Base-by-base conservation (phyloP, 192 early-diverging fungal species). In the Entomortierella parvispora region DNA sequence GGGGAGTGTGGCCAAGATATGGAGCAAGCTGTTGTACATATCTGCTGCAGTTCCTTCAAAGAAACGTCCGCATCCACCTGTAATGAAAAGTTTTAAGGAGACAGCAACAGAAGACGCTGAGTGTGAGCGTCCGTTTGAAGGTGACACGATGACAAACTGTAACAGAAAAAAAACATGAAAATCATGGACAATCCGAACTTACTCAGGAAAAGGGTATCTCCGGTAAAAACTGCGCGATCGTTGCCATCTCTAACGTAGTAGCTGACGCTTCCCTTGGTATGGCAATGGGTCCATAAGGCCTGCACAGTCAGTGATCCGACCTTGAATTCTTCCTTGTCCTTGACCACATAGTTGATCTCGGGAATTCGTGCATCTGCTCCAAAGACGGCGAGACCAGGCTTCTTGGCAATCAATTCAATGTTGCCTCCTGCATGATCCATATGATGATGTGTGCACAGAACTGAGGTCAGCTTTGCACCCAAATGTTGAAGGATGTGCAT, bases 371-470 rank as follows among this genome's bases (percentile, higher is more conserved):
- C 87, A 79, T 99, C 97, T 33, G 90, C 92, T 25, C 95, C 97
- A 80, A 89, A 96, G 15, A 97, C 90, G 0, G 78, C 79, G 10
- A 97, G 65, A 8, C 85, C 86, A 0, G 91, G 87, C 40, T 87
- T 77, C 57, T 72, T 69, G 33, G 60, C 53, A 7, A 90, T 68
- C 33, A 95, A 58, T 47, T 85, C 80, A 34, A 65, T 72, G 71
- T 96, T 96, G 32, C 95, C 94, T 43, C 89, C 92, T 26, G 93
- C 74, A 68, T 99, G 97, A 80, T 99, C 97, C 69, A 75, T 78
- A 71, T 97, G 95, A 79, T 98, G 95, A 82, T 98, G 96, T 20
- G 94, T 95, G 29, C 88, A 89, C 57, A 93, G 86, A n/a, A 92
- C 80, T 23, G 83, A 83, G 29, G 84, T 84, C 17, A 89, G 33